Evolutionary conservation across 192 early-diverging fungal genomes (phyloP).

Genomic region (Dissophora ornata): DNA sequence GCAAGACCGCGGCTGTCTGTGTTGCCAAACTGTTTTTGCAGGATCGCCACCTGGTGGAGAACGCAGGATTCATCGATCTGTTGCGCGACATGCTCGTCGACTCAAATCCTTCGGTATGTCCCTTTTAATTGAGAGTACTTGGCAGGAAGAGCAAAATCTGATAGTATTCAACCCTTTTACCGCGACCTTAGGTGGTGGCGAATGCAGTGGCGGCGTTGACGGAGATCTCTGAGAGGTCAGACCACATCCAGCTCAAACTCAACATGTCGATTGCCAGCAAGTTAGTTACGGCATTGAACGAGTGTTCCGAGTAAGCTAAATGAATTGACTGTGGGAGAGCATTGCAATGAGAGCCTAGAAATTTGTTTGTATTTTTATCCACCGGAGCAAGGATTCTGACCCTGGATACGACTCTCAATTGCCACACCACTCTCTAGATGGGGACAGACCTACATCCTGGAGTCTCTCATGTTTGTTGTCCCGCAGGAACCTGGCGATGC

Average conservation of each 20-base stretch:
- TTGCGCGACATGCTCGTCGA: slow-evolving; percentile 88
- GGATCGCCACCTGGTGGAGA: slow-evolving; percentile 85
- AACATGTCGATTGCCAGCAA: slow-evolving; percentile 91
- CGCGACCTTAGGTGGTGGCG: slow-evolving; percentile 82
- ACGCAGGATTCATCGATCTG: slow-evolving; percentile 90
- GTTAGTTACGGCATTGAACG: slow-evolving; percentile 91
- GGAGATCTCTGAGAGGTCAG: slow-evolving; percentile 93
- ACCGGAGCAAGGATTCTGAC: neutral
- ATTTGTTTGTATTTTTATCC: slow-evolving; percentile 8
- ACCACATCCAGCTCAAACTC: slow-evolving; percentile 85
- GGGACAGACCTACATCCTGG: slow-evolving; percentile 95
- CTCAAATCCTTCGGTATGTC: slow-evolving; percentile 85
- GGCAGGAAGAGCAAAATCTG: neutral
- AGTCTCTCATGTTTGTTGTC: slow-evolving; percentile 90
- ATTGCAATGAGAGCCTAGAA: neutral
- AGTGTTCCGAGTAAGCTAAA: slow-evolving; percentile 87
- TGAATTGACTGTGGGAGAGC: neutral
- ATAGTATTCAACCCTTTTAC: neutral
- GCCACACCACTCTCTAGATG: slow-evolving; percentile 74
- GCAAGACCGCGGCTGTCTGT: slow-evolving; percentile 94
- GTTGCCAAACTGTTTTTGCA: slow-evolving; percentile 96
- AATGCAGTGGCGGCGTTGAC: slow-evolving; percentile 94
- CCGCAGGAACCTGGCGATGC: slow-evolving; percentile 91
- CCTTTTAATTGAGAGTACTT: too few relatives aligned
- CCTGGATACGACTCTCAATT: neutral